Evolutionary conservation across 108 stramenopile species (phyloP), one percentile per base, ranked within the genome.

Genomic region (Schizochytrium sp.): DNA sequence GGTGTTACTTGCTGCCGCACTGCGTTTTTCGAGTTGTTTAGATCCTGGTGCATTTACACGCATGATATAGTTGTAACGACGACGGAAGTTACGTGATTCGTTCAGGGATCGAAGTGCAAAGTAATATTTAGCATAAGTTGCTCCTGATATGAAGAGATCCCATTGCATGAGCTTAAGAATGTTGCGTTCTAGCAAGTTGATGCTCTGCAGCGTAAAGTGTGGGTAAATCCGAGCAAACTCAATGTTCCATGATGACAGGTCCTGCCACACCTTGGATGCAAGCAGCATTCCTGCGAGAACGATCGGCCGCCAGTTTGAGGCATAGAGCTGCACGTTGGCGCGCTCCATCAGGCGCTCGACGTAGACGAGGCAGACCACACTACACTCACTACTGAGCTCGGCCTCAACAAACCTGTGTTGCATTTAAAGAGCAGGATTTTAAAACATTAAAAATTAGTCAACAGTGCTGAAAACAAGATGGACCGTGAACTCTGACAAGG

Each of bases 231-330:
- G 95, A 4, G 97, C 92, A 92, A 99, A 97, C 92, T 99, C 99
- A 88, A 97, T 96, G 90, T 99, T 99, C 99, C 98, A 99, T 10
- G 95, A 95, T 64, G 95, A 95, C 87, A 98, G 94, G 91, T 99
- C 99, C 91, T 99, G 98, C 99, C 99, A 99, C 8, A 99, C 98
- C 92, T 99, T 99, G 73, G 96, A 96, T 28, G 99, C 98, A 60
- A 99, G 95, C 46, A 99, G 95, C 83, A 99, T 90, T 15, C 97
- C 97, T 89, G 95, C 95, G 95, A 99, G 93, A 87, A 99, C 95
- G 83, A 98, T 96, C 42, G 99, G 98, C 89, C 96, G 94, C 99
- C 99, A 99, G 3, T 96, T 99, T 17, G 92, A 89, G 0, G 96
- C 92, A 88, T 98, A 87, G 19, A 99, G 92, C 8, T 98, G 97